These are phyloP conservation scores for Spergularia marina DNA, from an alignment of 148 eudicot species.

Conservation along the genomic window DNA sequence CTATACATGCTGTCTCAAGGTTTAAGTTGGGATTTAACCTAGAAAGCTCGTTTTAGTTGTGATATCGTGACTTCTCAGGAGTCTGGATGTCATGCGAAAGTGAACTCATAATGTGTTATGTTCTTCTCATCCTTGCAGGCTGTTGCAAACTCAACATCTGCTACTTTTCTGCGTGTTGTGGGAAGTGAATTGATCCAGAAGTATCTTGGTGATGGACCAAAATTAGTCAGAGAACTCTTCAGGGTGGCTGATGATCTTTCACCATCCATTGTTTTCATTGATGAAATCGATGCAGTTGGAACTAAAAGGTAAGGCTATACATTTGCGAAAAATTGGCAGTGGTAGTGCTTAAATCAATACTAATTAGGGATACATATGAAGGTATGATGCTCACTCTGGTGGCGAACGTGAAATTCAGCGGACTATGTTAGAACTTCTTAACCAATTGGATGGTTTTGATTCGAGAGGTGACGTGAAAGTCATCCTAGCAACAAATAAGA, in stretches of 20 bases:
- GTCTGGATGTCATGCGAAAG: too few relatives aligned
- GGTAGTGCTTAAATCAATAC: neutral
- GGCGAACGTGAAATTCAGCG: conserved; percentile 99
- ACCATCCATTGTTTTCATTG: conserved; percentile 94
- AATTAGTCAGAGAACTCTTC: conserved; percentile 89
- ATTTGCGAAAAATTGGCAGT: neutral
- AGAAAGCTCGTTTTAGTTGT: too few relatives aligned
- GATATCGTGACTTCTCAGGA: neutral
- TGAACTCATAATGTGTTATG: neutral
- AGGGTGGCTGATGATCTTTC: conserved; percentile 99
- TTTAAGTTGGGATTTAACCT: too few relatives aligned
- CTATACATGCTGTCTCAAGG: too few relatives aligned
- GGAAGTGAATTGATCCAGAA: conserved; percentile 97
- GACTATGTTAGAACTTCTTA: conserved; percentile 95
- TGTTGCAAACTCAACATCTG: conserved; percentile 96
- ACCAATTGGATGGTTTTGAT: conserved; percentile 97
- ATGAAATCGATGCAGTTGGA: conserved; percentile 96
- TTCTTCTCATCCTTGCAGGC: conserved; percentile 48
- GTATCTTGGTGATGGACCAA: conserved; percentile 96
- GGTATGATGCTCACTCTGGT: conserved; percentile 99
- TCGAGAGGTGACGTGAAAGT: conserved; percentile 96
- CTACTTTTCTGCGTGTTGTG: conserved; percentile 93
- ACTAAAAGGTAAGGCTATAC: conserved; percentile 68
- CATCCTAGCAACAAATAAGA: conserved; percentile 91
- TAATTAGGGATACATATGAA: conserved; percentile 21